phyloP scores from a whole-genome alignment of 352 stramenopile species.

The Phytophthora cactorum region DNA sequence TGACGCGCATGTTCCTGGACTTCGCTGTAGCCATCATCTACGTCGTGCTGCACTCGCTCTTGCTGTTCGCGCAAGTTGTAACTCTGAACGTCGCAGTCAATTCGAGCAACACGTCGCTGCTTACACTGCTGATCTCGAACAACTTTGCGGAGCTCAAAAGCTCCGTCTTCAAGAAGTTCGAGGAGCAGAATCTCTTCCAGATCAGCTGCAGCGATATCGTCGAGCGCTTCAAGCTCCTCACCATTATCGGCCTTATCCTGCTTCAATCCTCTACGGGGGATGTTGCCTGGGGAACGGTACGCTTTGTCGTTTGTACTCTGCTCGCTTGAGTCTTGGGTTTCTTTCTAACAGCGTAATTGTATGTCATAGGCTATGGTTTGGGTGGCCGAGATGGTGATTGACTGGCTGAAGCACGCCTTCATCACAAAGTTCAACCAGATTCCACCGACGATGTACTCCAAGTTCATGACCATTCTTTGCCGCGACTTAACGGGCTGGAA shows the following conservation, averaged over 20 bases:
- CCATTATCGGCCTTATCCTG: conserved; percentile 96
- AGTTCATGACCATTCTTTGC: conserved; percentile 95
- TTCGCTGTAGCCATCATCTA: conserved; percentile 82
- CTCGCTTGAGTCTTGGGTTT: no score
- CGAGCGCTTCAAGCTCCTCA: conserved; percentile 97
- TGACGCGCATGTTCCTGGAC: conserved; percentile 78
- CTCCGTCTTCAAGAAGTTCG: conserved; percentile 98
- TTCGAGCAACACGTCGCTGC: conserved; percentile 93
- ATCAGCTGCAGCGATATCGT: conserved; percentile 97
- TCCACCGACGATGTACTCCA: conserved; percentile 93
- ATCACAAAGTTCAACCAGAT: conserved; percentile 99
- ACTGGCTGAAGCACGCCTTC: conserved; percentile 99
- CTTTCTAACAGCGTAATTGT: conserved; percentile 1
- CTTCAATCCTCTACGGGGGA: conserved; percentile 86
- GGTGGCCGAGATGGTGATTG: conserved; percentile 94
- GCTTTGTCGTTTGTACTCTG: conserved; percentile 6
- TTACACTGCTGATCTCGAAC: conserved; percentile 96
- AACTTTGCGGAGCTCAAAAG: conserved; percentile 99
- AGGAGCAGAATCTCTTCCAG: conserved; percentile 97
- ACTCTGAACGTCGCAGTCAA: conserved; percentile 98
- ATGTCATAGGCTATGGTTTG: conserved; percentile 86
- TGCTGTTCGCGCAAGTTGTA: conserved; percentile 97
- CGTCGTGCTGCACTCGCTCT: conserved; percentile 91
- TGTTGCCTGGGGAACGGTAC: conserved; percentile 77
- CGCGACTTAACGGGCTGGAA: conserved; percentile 95